Percentiles rank a stretch among this genome's conserved stretches.
Conservation (phyloP, 805 yeast species). For the Ogataea populi-albae region DNA sequence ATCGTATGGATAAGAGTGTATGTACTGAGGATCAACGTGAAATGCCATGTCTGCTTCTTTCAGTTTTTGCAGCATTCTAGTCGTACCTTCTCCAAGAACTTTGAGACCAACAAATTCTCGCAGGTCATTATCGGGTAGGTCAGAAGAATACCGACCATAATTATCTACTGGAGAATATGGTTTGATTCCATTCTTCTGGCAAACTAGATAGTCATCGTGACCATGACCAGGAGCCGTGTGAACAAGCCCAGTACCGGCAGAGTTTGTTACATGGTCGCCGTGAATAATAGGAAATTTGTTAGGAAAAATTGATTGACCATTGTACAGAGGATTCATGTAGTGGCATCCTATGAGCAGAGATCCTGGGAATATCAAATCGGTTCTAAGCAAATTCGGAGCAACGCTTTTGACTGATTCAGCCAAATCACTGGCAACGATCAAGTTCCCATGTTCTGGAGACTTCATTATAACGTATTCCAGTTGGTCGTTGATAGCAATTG, state of each 20-base stretch:
- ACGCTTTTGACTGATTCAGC: slow-evolving; percentile 36
- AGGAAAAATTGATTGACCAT: slow-evolving; percentile 17
- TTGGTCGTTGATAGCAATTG: slow-evolving; percentile 66
- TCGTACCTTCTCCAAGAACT: slow-evolving; percentile 62
- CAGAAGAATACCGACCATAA: slow-evolving; percentile 60
- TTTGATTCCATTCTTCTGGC: slow-evolving; percentile 52
- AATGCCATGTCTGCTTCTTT: slow-evolving; percentile 43
- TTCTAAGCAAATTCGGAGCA: slow-evolving; percentile 24
- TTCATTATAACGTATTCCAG: slow-evolving; percentile 55
- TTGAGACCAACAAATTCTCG: slow-evolving; percentile 49
- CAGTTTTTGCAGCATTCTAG: slow-evolving; percentile 43
- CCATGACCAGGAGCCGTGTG: slow-evolving; percentile 99
- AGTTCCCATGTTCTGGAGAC: slow-evolving; percentile 34
- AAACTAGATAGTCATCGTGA: slow-evolving; percentile 80
- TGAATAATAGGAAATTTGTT: slow-evolving; percentile 57
- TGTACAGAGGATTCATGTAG: slow-evolving; percentile 56
- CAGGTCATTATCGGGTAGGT: slow-evolving; percentile 42
- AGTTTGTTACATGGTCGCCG: slow-evolving; percentile 77
- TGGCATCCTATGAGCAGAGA: slow-evolving; percentile 34
- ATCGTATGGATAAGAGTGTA: slow-evolving; percentile 92
- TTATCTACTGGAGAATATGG: slow-evolving; percentile 79
- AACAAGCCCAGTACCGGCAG: slow-evolving; percentile 92
- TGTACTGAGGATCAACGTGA: slow-evolving; percentile 46
- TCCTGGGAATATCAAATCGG: slow-evolving; percentile 40
- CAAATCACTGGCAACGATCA: slow-evolving; percentile 59